A percentile compares a stretch with the other conserved stretches of the same genome.
Evolutionary conservation across 2,329 filamentous ascomycete species (phyloP).

Genomic region (Fusarium tuaranense): DNA sequence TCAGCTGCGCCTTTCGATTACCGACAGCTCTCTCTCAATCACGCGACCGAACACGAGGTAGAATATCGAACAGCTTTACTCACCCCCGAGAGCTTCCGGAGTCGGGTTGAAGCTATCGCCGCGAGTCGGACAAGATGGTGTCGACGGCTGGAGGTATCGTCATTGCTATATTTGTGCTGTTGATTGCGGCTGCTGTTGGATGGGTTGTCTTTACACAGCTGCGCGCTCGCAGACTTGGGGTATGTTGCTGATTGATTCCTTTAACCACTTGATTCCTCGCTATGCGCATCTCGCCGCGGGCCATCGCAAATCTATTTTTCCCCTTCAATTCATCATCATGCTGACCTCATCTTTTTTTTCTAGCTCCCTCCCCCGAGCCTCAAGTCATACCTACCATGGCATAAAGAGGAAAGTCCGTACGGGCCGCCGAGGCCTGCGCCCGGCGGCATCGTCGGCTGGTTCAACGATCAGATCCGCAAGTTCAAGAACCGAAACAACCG

Average conservation of each 20-base stretch:
- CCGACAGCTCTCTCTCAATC: not conserved
- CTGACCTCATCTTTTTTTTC: slow-evolving; percentile 19
- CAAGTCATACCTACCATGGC: slow-evolving; percentile 79
- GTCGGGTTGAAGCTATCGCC: slow-evolving; percentile 7
- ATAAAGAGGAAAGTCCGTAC: slow-evolving; percentile 59
- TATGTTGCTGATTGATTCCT: slow-evolving; percentile 52
- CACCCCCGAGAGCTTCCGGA: not conserved
- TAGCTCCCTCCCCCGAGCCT: slow-evolving; percentile 78
- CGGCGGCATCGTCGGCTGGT: slow-evolving; percentile 77
- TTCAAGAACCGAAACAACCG: slow-evolving; percentile 75
- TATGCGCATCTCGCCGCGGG: not conserved
- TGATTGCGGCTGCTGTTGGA: slow-evolving; percentile 66
- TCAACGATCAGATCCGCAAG: slow-evolving; percentile 73
- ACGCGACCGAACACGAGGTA: slow-evolving; percentile 15
- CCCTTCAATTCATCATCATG: not conserved
- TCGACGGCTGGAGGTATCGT: slow-evolving; percentile 75
- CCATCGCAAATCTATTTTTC: not conserved
- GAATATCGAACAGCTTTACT: not conserved
- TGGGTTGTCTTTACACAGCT: slow-evolving; percentile 80
- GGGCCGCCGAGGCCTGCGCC: slow-evolving; percentile 66
- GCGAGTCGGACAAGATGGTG: slow-evolving; percentile 58
- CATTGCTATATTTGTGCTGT: slow-evolving; percentile 76
- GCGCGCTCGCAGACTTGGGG: slow-evolving; percentile 78
- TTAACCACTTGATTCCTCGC: not conserved
- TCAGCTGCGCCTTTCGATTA: not conserved